These are phyloP conservation scores for Torulaspora globosa DNA, from an alignment of 1,139 yeast species.

Conservation along the genomic window DNA sequence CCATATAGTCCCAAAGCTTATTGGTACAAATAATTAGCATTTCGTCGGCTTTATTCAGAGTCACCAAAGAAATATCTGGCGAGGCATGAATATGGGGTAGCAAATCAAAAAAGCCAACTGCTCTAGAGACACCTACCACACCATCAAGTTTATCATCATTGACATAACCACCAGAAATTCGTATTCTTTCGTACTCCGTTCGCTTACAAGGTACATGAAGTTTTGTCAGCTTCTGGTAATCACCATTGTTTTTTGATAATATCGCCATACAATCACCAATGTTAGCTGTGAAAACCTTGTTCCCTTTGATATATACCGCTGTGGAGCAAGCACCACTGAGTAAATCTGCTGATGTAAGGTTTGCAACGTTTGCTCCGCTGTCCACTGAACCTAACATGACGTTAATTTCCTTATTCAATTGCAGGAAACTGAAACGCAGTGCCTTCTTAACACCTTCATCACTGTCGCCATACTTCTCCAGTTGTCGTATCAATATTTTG, in stretches of 20 bases:
- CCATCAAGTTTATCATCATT: constrained; percentile 86
- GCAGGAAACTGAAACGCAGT: constrained; percentile 69
- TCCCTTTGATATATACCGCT: constrained; percentile 70
- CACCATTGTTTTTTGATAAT: constrained; percentile 76
- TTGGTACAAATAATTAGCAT: constrained; percentile 82
- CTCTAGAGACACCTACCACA: constrained; percentile 76
- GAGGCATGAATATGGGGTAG: constrained; percentile 89
- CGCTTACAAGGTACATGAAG: constrained; percentile 82
- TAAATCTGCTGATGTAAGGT: constrained; percentile 57
- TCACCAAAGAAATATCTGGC: constrained; percentile 66
- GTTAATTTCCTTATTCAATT: constrained; percentile 78
- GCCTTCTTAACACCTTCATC: constrained; percentile 56
- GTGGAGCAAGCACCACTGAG: constrained; percentile 85
- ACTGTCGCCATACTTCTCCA: constrained; percentile 57
- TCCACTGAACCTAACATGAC: constrained; percentile 38
- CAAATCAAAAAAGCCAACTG: constrained; percentile 83
- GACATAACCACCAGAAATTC: constrained; percentile 89
- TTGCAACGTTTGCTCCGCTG: constrained; percentile 36
- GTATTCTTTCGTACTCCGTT: constrained; percentile 77
- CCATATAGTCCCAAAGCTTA: constrained; percentile 79
- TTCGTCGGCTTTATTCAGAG: constrained; percentile 69
- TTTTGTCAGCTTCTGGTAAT: constrained; percentile 64
- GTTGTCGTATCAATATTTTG: constrained; percentile 58
- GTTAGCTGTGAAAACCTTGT: constrained; percentile 73
- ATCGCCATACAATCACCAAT: constrained; percentile 88